Base-by-base conservation (phyloP, 192 early-diverging fungal species). In the Coemansia sp. region DNA sequence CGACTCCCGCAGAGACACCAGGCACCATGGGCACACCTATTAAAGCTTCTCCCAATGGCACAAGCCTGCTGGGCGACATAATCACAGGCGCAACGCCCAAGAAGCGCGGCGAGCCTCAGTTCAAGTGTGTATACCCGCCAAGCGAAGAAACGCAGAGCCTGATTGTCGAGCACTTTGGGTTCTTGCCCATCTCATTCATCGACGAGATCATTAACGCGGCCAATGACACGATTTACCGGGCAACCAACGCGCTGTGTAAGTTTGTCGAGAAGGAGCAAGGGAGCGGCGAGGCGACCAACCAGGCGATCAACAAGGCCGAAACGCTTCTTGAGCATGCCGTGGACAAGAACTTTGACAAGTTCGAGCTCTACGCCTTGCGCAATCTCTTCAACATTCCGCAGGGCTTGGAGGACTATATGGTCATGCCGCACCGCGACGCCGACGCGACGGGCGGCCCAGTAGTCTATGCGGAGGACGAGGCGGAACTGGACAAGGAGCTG, bases 321-420 rank as follows among this genome's bases (percentile, higher is more conserved):
- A 92, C 91, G 24, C 64, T 93, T 25, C 69, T 93, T 11, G 91
- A 93, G 62, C 73, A 87, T 23, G 74, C 85, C 5, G 85, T 95
- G 50, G 93, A 93, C 64, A 87, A 86, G 59, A 82, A 85, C 60
- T 93, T 93, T 83, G 93, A 93, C 68, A 81, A 84, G 27, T 91
- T 91, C 64, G 91, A 95, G 62, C 69, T 92, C 8, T 92, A 89
- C 58, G 81, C 80, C 0, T 75, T 89, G 55, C 82, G 86, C 42
- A 91, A 90, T 40, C 77, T 93, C 54, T 91, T 95, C 43, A 79
- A 76, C 30, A 65, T 93, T 23, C 89, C 87, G 2, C 62, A 75
- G 14, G 81, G 71, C 0, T 56, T 74, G 14, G 71, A 73, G 44
- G 60, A 69, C 53, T 67, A 74, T 43, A 16, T 80, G 28, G 67